These are phyloP conservation scores for Podospora bellae-mahoneyi DNA, from an alignment of 495 filamentous ascomycete genomes.

Conservation along the genomic window DNA sequence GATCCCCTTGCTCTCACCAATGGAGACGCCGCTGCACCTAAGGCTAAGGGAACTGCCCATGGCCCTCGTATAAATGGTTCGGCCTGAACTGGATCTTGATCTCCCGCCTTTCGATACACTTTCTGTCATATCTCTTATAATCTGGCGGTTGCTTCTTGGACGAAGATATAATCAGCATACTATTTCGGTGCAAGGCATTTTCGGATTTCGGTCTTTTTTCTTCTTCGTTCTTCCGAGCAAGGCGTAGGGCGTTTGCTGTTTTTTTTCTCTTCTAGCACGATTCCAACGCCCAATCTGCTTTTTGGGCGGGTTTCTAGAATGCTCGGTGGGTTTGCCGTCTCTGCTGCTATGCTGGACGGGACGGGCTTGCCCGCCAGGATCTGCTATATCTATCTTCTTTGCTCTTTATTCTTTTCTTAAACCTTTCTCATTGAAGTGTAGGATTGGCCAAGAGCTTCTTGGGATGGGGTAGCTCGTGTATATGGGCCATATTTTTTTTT, in stretches of 20 bases:
- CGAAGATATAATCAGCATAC: neutral
- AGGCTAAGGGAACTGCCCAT: constrained; percentile 14
- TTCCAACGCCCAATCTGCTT: neutral
- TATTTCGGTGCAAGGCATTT: neutral
- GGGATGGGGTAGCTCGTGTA: too few relatives aligned
- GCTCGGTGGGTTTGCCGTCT: too few relatives aligned
- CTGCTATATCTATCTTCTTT: too few relatives aligned
- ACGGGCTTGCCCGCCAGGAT: too few relatives aligned
- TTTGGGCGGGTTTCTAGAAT: neutral
- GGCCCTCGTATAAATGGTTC: neutral
- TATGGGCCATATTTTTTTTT: too few relatives aligned
- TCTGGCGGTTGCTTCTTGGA: neutral
- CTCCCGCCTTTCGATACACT: neutral
- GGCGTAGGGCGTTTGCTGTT: neutral
- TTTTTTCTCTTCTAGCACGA: neutral
- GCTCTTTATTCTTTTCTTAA: too few relatives aligned
- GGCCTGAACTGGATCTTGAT: neutral
- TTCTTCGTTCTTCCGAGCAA: neutral
- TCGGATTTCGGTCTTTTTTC: neutral
- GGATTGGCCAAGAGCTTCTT: too few relatives aligned
- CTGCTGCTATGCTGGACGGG: too few relatives aligned
- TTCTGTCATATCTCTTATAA: neutral
- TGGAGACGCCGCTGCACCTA: neutral
- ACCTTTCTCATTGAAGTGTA: too few relatives aligned
- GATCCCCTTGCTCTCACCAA: constrained; percentile 13